A percentile compares a stretch with the other conserved stretches of the same genome.
These are phyloP conservation scores for Cinchona pubescens DNA, from an alignment of 257 asterid genomes.

Conservation along the genomic window DNA sequence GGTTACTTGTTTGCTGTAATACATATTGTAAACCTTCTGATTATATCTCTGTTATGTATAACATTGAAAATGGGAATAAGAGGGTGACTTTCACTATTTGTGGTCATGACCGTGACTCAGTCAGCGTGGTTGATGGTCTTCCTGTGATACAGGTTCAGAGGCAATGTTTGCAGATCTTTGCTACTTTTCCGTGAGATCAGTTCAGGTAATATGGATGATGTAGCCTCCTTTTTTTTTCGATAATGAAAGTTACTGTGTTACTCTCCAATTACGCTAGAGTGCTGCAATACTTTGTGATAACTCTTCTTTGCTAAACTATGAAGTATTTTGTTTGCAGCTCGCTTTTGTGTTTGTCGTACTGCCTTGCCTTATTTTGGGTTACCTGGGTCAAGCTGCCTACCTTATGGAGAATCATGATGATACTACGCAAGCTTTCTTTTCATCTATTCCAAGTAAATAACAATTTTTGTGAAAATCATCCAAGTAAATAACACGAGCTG, in stretches of 20 bases:
- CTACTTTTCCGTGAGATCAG: conserved; percentile 90
- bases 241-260: neutral
- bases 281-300: conserved; percentile 14
- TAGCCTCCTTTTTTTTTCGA: neutral
- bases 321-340: conserved; percentile 58
- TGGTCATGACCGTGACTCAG: neutral
- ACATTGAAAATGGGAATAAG: neutral
- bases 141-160: conserved; percentile 84
- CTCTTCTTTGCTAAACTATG: conserved; percentile 5
- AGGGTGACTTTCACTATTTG: neutral
- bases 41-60: neutral
- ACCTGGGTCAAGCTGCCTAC: conserved; percentile 99
- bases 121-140: conserved; percentile 31
- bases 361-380: conserved; percentile 96
- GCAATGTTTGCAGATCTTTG: conserved; percentile 99
- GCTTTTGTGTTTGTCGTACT: conserved; percentile 79
- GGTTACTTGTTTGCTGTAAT: neutral
- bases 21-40: neutral
- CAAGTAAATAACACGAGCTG: conserved; percentile 40
- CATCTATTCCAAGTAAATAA: conserved; percentile 83
- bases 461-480: conserved; percentile 64
- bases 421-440: conserved; percentile 92
- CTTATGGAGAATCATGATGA: conserved; percentile 92
- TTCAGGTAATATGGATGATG: conserved; percentile 60
- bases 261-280: neutral